Base-by-base conservation (phyloP, 1,139 yeast genomes). In the Arxiozyma telluris region DNA sequence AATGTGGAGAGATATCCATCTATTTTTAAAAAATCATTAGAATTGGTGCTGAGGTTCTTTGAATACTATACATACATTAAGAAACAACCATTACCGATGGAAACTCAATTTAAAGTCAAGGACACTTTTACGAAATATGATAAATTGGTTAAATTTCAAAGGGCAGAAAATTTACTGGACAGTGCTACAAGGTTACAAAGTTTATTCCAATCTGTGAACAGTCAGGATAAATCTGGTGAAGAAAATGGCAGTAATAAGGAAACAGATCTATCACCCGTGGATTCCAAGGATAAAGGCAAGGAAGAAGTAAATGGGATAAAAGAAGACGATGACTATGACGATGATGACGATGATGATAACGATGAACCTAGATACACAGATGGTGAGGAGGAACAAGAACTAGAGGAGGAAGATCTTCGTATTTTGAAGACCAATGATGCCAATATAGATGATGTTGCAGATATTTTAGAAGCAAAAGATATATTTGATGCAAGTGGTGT, bases 61-160 rank as follows among this genome's bases (percentile, higher is more conserved):
- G 95, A 89, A 63, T 89, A 81, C 65, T 90, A 88, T 63, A 69
- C 80, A n/a, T 79, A 76, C 65, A 79, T 87, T 50, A 90, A 90
- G 64, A 69, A 69, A 9, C 76, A 73, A 49, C 87, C 88, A 1
- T 54, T 87, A 41, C 91, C 96, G 0, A 73, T 78, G 59, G 96
- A 87, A 50, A 71, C 81, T 4, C 79, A 79, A 53, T 82, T 82
- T 60, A 76, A 73, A 49, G 63, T 87, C n/a, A 68, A 67, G 39
- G 78, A 75, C 50, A 71, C 78, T 41, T 78, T 78, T 58, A 69
- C 67, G 1, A 55, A 60, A 23, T 55, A 71, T 44, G 52, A 58
- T 15, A 50, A 50, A 8, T 63, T 69, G 30, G 70, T 69, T 25
- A 65, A 69, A 0, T 70, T 78, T 57, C 67, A 65, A 44, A 68